These are phyloP conservation scores for Talaromyces sp. DNA, from an alignment of 2,329 filamentous ascomycete species.

Conservation along the genomic window DNA sequence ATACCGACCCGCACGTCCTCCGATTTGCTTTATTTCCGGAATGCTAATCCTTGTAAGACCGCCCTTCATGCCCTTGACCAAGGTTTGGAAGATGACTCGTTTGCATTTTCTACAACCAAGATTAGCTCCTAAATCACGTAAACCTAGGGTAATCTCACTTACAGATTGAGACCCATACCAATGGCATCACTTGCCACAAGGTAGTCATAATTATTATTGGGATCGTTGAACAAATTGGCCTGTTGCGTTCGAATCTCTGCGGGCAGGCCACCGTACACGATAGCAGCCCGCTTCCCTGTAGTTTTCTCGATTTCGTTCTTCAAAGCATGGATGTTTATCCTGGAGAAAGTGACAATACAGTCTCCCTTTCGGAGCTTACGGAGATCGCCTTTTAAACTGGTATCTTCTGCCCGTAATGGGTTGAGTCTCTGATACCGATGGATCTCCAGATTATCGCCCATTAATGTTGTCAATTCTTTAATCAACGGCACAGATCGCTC, in stretches of 20 bases:
- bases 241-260: slow-evolving; percentile 91
- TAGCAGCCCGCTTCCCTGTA: slow-evolving; percentile 77
- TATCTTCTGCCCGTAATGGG: slow-evolving; percentile 61
- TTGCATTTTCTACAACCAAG: slow-evolving; percentile 59
- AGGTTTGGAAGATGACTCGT: slow-evolving; percentile 78
- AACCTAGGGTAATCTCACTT: slow-evolving; percentile 31
- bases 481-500: slow-evolving; percentile 75
- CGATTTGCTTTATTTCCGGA: slow-evolving; percentile 91
- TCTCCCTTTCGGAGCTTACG: slow-evolving; percentile 76
- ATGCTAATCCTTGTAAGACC: slow-evolving; percentile 56
- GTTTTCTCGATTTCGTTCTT: slow-evolving; percentile 69
- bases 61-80: slow-evolving; percentile 64
- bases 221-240: slow-evolving; percentile 89
- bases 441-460: slow-evolving; percentile 76
- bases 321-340: slow-evolving; percentile 72
- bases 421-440: slow-evolving; percentile 81
- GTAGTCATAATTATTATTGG: slow-evolving; percentile 90
- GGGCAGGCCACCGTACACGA: slow-evolving; percentile 86
- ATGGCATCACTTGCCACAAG: slow-evolving; percentile 93
- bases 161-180: slow-evolving; percentile 93
- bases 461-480: slow-evolving; percentile 66
- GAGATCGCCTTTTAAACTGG: slow-evolving; percentile 61
- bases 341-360: slow-evolving; percentile 80
- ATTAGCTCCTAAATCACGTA: slow-evolving; percentile 16
- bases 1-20: slow-evolving; percentile 83